These are phyloP conservation scores for Apiotrichum montevideense DNA, from an alignment of 1,284 basidiomycete species.

Conservation along the genomic window DNA sequence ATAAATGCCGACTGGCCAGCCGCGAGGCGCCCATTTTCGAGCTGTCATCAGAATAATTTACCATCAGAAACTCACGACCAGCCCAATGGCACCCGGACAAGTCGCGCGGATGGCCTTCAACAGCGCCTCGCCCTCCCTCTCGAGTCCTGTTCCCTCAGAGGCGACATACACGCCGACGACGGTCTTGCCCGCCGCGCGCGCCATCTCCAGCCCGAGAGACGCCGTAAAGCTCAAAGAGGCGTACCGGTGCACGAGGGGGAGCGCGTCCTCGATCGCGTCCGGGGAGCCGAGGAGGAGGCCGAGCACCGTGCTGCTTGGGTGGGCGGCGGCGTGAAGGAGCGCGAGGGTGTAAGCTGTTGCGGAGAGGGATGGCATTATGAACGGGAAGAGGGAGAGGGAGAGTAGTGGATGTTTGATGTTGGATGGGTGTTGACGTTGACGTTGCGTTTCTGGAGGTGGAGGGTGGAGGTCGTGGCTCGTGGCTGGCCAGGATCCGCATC, in stretches of 20 bases:
- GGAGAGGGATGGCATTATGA: constrained; percentile 2
- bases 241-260: constrained; percentile 47
- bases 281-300: constrained; percentile 42
- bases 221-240: constrained; percentile 39
- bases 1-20: constrained; percentile 24
- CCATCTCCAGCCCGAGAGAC: constrained; percentile 42
- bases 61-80: constrained; percentile 28
- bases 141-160: constrained; percentile 17
- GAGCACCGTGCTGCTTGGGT: constrained; percentile 38
- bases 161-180: constrained; percentile 44
- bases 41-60: constrained; percentile 14
- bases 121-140: constrained; percentile 21
- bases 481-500: too few relatives aligned
- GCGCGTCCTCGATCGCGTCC: constrained; percentile 26
- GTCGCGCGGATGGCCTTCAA: constrained; percentile 13
- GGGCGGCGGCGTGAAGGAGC: constrained; percentile 37
- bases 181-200: constrained; percentile 17
- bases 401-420: too few relatives aligned
- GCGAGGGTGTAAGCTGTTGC: constrained; percentile 28
- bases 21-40: constrained; percentile 37
- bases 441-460: too few relatives aligned
- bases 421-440: too few relatives aligned
- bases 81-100: constrained; percentile 19
- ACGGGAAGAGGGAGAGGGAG: too few relatives aligned
- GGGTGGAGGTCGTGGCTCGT: too few relatives aligned